phyloP scores from a whole-genome alignment of 257 asterid species.

The Nicotiana obtusifolia region DNA sequence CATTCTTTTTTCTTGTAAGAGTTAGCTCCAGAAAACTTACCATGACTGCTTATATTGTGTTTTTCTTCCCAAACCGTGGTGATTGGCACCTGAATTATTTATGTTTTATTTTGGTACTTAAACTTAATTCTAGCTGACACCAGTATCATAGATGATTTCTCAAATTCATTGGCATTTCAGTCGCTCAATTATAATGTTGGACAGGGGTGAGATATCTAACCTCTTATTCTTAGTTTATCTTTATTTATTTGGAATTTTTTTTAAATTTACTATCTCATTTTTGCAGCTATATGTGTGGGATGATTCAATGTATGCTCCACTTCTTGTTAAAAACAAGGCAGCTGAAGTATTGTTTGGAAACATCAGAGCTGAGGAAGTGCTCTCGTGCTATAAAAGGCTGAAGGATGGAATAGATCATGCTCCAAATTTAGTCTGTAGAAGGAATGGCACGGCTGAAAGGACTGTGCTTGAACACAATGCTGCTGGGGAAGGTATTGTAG shows the following conservation, averaged over 20 bases:
- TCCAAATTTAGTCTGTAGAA: neutral
- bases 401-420: slow-evolving; percentile 4
- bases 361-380: slow-evolving; percentile 49
- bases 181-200: neutral
- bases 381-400: slow-evolving; percentile 35
- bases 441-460: neutral
- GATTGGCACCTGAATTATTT: neutral
- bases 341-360: slow-evolving; percentile 57
- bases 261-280: neutral
- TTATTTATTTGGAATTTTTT: neutral
- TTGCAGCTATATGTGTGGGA: slow-evolving; percentile 70
- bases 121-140: neutral
- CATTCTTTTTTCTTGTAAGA: neutral
- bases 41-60: neutral
- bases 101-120: neutral
- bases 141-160: neutral
- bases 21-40: neutral
- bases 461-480: neutral
- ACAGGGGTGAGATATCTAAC: neutral
- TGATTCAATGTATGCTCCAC: slow-evolving; percentile 45
- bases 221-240: neutral
- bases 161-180: neutral
- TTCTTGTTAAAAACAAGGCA: slow-evolving; percentile 50
- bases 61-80: neutral
- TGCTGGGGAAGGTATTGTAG: neutral